Percentiles rank a stretch among this genome's conserved stretches.
Evolutionary conservation across 371 early-diverging fungal genomes (phyloP).

Genomic region (Mucor indicus): DNA sequence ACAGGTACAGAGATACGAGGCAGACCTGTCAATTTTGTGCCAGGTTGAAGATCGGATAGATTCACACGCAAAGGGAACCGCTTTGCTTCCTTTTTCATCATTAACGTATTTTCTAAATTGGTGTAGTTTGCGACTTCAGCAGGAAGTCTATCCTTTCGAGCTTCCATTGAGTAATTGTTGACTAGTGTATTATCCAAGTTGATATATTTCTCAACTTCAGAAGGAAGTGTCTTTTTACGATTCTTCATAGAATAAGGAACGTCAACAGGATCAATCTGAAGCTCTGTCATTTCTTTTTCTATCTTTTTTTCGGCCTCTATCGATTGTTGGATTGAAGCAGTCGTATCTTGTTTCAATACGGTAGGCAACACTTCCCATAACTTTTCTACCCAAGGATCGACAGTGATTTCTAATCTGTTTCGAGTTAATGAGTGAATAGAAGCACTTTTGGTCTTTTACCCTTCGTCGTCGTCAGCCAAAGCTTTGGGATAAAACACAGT

Average conservation of each 20-base stretch:
- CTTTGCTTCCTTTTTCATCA: background rate
- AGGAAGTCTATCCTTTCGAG: background rate
- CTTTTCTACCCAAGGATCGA: conserved; percentile 91
- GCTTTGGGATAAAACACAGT: conserved; percentile 70
- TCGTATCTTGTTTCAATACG: conserved; percentile 19
- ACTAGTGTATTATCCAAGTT: conserved; percentile 27
- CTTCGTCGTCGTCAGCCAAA: conserved; percentile 89
- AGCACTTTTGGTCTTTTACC: conserved; percentile 40
- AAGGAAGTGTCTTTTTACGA: conserved; percentile 18
- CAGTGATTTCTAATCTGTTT: conserved; percentile 72
- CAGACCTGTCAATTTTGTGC: conserved; percentile 61
- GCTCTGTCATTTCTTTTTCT: conserved; percentile 19
- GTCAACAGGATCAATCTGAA: conserved; percentile 8
- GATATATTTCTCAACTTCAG: conserved; percentile 22
- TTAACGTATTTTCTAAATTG: background rate
- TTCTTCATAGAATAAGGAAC: conserved; percentile 24
- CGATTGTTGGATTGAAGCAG: conserved; percentile 5
- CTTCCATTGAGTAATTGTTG: background rate
- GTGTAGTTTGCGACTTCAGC: conserved; percentile 7
- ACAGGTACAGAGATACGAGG: conserved; percentile 59
- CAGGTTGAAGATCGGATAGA: conserved; percentile 46
- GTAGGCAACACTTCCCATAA: conserved; percentile 76
- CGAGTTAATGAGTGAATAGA: background rate
- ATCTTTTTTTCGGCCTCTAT: conserved; percentile 19
- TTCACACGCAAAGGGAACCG: conserved; percentile 46